These are phyloP conservation scores for Basidioascus undulatus DNA, from an alignment of 768 basidiomycete species.

Conservation along the genomic window DNA sequence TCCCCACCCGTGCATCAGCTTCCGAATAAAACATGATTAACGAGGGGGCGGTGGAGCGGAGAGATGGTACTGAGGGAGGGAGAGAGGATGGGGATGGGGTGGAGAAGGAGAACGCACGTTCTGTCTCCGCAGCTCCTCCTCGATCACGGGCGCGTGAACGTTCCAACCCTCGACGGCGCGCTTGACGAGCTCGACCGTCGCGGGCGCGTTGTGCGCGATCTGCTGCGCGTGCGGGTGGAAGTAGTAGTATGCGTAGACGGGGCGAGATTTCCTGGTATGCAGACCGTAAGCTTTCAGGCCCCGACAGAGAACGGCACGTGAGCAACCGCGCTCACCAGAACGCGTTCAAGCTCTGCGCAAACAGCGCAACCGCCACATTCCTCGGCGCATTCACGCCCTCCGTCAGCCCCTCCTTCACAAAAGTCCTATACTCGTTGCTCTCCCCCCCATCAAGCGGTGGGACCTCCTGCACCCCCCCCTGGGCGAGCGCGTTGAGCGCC, in stretches of 20 bases:
- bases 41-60: slow-evolving; percentile 13
- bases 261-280: too few relatives aligned
- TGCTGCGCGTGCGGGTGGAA: slow-evolving; percentile 23
- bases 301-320: too few relatives aligned
- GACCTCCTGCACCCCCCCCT: slow-evolving; percentile 58
- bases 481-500: slow-evolving; percentile 82
- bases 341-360: slow-evolving; percentile 50
- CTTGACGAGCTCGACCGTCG: slow-evolving; percentile 68
- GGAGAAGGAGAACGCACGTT: slow-evolving; percentile 37
- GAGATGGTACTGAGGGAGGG: not conserved
- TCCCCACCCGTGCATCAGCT: slow-evolving; percentile 1
- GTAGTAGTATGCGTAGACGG: slow-evolving; percentile 18
- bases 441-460: slow-evolving; percentile 87
- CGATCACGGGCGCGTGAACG: slow-evolving; percentile 57
- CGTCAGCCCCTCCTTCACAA: slow-evolving; percentile 86
- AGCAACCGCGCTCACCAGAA: too few relatives aligned
- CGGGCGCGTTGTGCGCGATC: slow-evolving; percentile 39
- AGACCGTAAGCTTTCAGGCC: too few relatives aligned
- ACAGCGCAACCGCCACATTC: slow-evolving; percentile 66
- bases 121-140: slow-evolving; percentile 85
- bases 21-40: slow-evolving; percentile 6
- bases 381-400: slow-evolving; percentile 84
- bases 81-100: slow-evolving; percentile 5
- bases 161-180: slow-evolving; percentile 76
- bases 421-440: slow-evolving; percentile 78